Conservation (phyloP, 139 green algal genomes). For the Ettlia oleoabundans region DNA sequence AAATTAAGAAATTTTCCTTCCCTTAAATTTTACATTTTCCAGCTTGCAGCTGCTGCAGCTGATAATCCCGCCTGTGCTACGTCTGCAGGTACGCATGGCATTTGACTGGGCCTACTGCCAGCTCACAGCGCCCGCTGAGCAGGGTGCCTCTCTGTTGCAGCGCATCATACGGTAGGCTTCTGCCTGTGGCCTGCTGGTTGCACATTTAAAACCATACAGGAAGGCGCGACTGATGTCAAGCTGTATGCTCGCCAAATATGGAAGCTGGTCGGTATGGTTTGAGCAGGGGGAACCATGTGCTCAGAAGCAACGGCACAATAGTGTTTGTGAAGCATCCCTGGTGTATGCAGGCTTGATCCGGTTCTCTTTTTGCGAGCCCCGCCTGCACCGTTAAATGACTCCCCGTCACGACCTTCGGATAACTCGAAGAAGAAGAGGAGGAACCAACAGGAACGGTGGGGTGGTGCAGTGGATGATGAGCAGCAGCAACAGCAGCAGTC, state of each 20-base stretch:
- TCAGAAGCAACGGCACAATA: too few species aligned
- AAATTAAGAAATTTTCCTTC: too few species aligned
- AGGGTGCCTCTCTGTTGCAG: slow-evolving; percentile 55
- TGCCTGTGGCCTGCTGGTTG: too few species aligned
- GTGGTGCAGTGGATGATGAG: not conserved
- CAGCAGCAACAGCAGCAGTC: not conserved
- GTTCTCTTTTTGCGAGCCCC: slow-evolving; percentile 46
- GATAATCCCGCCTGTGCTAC: too few species aligned
- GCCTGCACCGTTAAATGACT: not conserved
- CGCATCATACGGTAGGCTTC: slow-evolving; percentile 58
- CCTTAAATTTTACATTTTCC: too few species aligned
- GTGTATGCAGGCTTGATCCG: slow-evolving; percentile 49
- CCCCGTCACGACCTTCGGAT: not conserved
- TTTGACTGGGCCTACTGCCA: slow-evolving; percentile 69
- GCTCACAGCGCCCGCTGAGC: slow-evolving; percentile 45
- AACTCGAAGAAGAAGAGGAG: not conserved
- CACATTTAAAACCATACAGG: too few species aligned
- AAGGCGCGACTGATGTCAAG: too few species aligned
- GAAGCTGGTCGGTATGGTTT: too few species aligned
- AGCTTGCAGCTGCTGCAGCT: too few species aligned
- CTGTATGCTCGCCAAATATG: too few species aligned
- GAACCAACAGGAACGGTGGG: not conserved
- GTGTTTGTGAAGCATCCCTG: too few species aligned
- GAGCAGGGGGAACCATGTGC: too few species aligned
- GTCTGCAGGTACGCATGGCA: slow-evolving; percentile 55